These are phyloP conservation scores for Danielia oregonensis DNA, from an alignment of 805 yeast genomes.

Conservation along the genomic window DNA sequence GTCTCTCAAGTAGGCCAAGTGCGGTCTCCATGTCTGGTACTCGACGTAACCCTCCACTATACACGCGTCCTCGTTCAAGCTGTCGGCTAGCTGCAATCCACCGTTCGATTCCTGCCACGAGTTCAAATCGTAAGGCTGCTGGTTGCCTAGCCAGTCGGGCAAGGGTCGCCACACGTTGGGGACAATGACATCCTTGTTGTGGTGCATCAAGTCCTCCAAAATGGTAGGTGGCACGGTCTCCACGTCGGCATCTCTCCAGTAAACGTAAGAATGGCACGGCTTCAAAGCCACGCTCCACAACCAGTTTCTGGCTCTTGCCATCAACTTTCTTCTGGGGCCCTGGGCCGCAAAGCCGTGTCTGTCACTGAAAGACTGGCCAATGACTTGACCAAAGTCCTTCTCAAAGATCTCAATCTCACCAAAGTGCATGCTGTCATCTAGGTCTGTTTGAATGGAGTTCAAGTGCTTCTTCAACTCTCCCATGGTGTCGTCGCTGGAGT, in stretches of 20 bases:
- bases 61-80: conserved; percentile 87
- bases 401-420: conserved; percentile 85
- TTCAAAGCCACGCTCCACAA: conserved; percentile 76
- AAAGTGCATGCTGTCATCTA: conserved; percentile 59
- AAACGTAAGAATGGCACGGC: conserved; percentile 93
- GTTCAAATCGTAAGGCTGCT: conserved; percentile 80
- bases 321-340: conserved; percentile 88
- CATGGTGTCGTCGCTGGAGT: conserved; percentile 86
- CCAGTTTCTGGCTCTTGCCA: conserved; percentile 98
- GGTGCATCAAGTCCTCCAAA: conserved; percentile 89
- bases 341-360: conserved; percentile 96
- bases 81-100: conserved; percentile 70
- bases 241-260: conserved; percentile 98
- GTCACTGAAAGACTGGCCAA: conserved; percentile 90
- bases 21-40: conserved; percentile 98
- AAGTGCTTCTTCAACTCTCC: conserved; percentile 57
- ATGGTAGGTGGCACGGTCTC: conserved; percentile 83
- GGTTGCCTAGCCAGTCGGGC: conserved; percentile 82
- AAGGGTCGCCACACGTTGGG: conserved; percentile 93
- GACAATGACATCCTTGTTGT: conserved; percentile 85
- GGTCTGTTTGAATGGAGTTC: conserved; percentile 59
- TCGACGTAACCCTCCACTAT: conserved; percentile 97
- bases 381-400: conserved; percentile 88
- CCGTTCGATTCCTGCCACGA: conserved; percentile 87
- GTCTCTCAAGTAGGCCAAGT: conserved; percentile 89